Conservation (phyloP, 805 yeast species). For the Wickerhamiella domercqiae region DNA sequence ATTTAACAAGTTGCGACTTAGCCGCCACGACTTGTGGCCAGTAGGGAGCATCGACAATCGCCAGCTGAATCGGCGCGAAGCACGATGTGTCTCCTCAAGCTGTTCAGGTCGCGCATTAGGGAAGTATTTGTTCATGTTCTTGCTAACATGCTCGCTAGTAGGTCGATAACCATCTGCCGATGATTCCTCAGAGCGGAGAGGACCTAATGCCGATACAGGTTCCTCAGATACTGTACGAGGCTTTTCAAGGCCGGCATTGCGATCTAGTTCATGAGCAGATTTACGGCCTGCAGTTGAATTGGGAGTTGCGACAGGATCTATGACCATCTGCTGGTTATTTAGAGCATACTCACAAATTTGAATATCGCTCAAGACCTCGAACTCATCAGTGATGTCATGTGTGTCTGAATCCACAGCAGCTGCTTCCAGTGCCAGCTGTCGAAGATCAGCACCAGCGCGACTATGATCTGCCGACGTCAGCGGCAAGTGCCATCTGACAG, state of each 20-base stretch:
- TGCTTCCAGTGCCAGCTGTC: not conserved
- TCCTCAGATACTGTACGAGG: not conserved
- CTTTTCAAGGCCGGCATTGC: too few relatives aligned
- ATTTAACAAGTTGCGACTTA: constrained; percentile 15
- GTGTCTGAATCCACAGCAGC: constrained; percentile 5
- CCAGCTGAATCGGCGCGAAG: constrained; percentile 67
- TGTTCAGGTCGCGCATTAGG: constrained; percentile 64
- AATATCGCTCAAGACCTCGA: constrained; percentile 31
- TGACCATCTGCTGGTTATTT: not conserved
- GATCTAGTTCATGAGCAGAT: too few relatives aligned
- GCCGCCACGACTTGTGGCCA: constrained; percentile 13
- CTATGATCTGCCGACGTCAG: too few relatives aligned
- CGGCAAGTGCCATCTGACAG: not conserved
- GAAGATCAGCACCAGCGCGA: not conserved
- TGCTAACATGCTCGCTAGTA: constrained; percentile 79
- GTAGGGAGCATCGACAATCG: constrained; percentile 30
- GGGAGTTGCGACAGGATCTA: not conserved
- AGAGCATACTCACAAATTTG: not conserved
- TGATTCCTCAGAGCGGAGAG: not conserved
- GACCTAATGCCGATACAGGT: not conserved
- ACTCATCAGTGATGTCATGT: constrained; percentile 34
- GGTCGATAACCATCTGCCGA: constrained; percentile 42
- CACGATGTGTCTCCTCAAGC: constrained; percentile 64
- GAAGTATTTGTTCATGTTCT: constrained; percentile 78
- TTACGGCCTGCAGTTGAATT: not conserved